Base-by-base conservation (phyloP, 768 basidiomycete genomes). In the Tricholoma saponaceum region DNA sequence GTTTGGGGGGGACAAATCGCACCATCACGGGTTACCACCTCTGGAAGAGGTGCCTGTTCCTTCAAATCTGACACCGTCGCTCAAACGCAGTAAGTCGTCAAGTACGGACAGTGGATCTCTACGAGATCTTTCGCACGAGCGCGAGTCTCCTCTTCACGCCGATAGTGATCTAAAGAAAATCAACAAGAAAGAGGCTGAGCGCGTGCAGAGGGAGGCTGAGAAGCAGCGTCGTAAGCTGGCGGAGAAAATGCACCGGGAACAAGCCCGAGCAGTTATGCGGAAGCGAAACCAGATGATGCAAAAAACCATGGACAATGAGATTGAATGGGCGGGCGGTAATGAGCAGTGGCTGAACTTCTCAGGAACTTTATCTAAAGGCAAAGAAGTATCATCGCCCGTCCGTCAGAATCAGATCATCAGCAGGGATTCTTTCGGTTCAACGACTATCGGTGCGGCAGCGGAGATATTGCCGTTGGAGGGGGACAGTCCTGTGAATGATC, bases 231-330 rank as follows among this genome's bases (percentile, higher is more conserved):
- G 92, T 61, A 85, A 85, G 56, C 78, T 90, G 60, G 84, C 81
- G 16, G 84, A 87, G 69, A 85, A 84, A 64, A 85, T 77, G 67
- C 85, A 91, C 60, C 84, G 86, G 64, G 95, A 97, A 65, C 89
- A 94, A 71, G 91, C 94, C 16, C 84, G 94, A 55, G 92, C 92
- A 44, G 94, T 96, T 72, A 89, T 95, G 86, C 83, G 86, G 66
- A 96, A 95, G 76, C 88, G 92, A 61, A 86, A 83, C 58, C 84
- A 87, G 62, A 79, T 92, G 71, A 76, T 90, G 64, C 83, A 83
- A 67, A 80, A 84, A 62, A 79, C 76, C 28, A 72, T 69, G 46
- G 76, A 72, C 62, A 74, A 77, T 56, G 83, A 88, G 58, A 67
- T 88, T 32, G 87, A 88, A 65, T 90, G 87, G 88, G 78, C 70